A percentile compares a stretch with the other conserved stretches of the same genome.
These are phyloP conservation scores for Leucosporidium scottii DNA, from an alignment of 768 basidiomycete species.

Conservation along the genomic window DNA sequence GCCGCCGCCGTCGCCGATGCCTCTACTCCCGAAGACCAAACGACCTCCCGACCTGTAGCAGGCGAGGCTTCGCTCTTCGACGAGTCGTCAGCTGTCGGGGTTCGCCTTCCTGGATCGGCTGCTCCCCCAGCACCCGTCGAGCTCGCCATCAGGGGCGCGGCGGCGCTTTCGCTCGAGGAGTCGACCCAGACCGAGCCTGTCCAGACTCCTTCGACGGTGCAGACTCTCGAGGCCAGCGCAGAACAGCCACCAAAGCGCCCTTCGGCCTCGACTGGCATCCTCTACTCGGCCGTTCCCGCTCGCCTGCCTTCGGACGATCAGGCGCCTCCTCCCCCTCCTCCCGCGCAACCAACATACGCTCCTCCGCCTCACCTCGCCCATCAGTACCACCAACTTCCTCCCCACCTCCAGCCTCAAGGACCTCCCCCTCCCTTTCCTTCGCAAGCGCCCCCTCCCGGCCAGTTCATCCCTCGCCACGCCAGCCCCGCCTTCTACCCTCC, in stretches of 20 bases:
- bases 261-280: constrained; percentile 13
- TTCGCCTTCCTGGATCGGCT: not conserved
- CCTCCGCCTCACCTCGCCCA: not conserved
- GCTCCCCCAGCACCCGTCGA: not conserved
- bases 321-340: not conserved
- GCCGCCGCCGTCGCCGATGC: not conserved
- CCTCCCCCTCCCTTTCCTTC: not conserved
- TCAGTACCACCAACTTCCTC: constrained; percentile 24
- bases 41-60: not conserved
- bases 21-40: too few relatives aligned
- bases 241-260: too few relatives aligned
- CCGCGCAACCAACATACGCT: not conserved
- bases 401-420: constrained; percentile 19
- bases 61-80: constrained; percentile 1
- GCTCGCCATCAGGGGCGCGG: not conserved
- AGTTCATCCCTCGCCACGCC: constrained; percentile 19
- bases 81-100: not conserved
- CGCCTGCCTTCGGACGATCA: not conserved
- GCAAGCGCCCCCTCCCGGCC: not conserved
- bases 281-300: constrained; percentile 28
- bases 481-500: constrained; percentile 20
- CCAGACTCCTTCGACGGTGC: too few relatives aligned
- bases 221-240: too few relatives aligned
- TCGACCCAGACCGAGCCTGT: too few relatives aligned
- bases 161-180: not conserved